Percentiles rank a stretch among this genome's conserved stretches.
These are phyloP conservation scores for Umbelopsis sp. DNA, from an alignment of 192 early-diverging fungal genomes.

Conservation along the genomic window DNA sequence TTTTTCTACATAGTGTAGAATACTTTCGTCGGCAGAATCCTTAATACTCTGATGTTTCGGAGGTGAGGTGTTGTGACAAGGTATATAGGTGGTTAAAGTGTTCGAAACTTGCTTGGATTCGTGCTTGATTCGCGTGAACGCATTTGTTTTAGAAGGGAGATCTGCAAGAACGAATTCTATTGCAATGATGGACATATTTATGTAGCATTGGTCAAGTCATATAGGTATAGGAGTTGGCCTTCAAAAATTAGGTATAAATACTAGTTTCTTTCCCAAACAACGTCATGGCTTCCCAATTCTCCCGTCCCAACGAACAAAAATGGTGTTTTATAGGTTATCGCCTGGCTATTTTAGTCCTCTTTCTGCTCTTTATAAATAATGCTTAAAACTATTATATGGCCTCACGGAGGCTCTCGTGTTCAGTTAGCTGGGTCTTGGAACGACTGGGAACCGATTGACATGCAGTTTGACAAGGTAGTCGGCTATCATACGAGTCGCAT, in stretches of 20 bases:
- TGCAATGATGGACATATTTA: background rate
- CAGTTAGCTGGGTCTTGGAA: slow-evolving; percentile 2
- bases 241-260: background rate
- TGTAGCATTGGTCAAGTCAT: background rate
- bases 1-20: slow-evolving; percentile 10
- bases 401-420: background rate
- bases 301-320: background rate
- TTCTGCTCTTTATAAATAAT: background rate
- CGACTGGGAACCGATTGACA: slow-evolving; percentile 9
- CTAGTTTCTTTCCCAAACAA: background rate
- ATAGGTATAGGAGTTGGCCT: background rate
- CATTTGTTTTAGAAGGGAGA: slow-evolving; percentile 2
- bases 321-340: background rate
- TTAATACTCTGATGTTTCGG: background rate
- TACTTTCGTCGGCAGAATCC: background rate
- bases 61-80: slow-evolving; percentile 1
- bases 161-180: slow-evolving; percentile 18
- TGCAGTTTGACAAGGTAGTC: background rate
- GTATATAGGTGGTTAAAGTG: background rate
- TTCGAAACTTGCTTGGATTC: background rate
- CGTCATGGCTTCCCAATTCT: slow-evolving; percentile 1
- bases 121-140: slow-evolving; percentile 7
- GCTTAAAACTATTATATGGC: background rate
- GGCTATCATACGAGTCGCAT: background rate
- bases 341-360: background rate